Evolutionary conservation across 768 basidiomycete genomes (phyloP).

Genomic region (Leccinum rimulosum): DNA sequence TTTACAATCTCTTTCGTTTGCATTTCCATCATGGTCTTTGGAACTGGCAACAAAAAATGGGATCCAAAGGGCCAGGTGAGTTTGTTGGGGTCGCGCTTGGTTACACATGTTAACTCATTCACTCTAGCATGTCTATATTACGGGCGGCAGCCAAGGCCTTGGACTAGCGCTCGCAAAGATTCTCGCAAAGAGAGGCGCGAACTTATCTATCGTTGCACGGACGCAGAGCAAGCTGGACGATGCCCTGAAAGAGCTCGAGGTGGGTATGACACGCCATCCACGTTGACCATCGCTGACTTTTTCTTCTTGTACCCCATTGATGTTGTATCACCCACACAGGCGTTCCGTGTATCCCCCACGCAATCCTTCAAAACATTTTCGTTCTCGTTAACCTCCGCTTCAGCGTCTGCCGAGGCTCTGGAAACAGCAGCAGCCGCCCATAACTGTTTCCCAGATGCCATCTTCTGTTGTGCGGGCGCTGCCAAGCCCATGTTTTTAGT

Average conservation of each 20-base stretch:
- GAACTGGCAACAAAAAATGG: conserved; percentile 38
- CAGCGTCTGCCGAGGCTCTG: conserved; percentile 58
- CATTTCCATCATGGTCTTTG: conserved; percentile 19
- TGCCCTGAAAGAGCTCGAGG: conserved; percentile 66
- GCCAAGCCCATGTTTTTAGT: conserved; percentile 72
- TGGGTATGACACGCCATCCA: conserved; percentile 27
- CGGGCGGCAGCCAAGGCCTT: conserved; percentile 80
- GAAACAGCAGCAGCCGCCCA: conserved; percentile 54
- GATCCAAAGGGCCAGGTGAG: conserved; percentile 46
- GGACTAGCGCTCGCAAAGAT: conserved; percentile 72
- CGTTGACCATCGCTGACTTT: neutral
- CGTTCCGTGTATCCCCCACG: conserved; percentile 46
- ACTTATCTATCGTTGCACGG: conserved; percentile 84
- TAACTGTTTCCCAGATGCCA: conserved; percentile 66
- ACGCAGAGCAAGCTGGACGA: conserved; percentile 59
- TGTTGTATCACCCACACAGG: conserved; percentile 33
- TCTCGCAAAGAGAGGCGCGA: conserved; percentile 66
- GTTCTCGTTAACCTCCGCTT: conserved; percentile 54
- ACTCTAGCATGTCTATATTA: conserved; percentile 76
- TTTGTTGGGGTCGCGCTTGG: too few species aligned
- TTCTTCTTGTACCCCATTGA: neutral
- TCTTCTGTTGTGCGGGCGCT: conserved; percentile 79
- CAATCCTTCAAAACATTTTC: conserved; percentile 70
- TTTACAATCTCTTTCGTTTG: conserved; percentile 13
- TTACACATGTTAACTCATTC: neutral